These are phyloP conservation scores for Nakazawaea wickerhamii DNA, from an alignment of 805 yeast genomes.

Conservation along the genomic window DNA sequence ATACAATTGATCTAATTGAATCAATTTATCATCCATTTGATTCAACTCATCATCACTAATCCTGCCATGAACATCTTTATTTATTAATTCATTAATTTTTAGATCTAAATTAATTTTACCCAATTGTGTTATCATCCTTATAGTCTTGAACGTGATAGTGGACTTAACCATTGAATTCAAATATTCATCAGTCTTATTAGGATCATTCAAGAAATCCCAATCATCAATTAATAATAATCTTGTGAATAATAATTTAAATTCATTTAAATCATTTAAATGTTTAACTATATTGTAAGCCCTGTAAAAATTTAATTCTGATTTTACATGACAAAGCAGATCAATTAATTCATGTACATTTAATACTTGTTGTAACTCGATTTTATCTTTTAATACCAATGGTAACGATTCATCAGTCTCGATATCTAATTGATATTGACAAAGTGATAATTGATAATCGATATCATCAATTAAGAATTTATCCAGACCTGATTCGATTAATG, in stretches of 20 bases:
- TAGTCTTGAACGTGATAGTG: slow-evolving; percentile 41
- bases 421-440: slow-evolving; percentile 40
- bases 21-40: slow-evolving; percentile 14
- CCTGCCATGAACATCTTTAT: slow-evolving; percentile 11
- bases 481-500: slow-evolving; percentile 41
- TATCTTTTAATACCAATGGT: not conserved
- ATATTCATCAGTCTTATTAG: slow-evolving; percentile 36
- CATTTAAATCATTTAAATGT: slow-evolving; percentile 25
- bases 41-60: slow-evolving; percentile 13
- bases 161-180: slow-evolving; percentile 33
- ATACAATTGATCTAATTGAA: slow-evolving; percentile 16
- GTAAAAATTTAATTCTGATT: slow-evolving; percentile 27
- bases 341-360: slow-evolving; percentile 42
- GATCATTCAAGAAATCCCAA: slow-evolving; percentile 37
- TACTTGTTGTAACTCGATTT: slow-evolving; percentile 21
- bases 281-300: slow-evolving; percentile 48
- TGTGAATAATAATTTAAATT: slow-evolving; percentile 44
- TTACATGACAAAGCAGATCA: slow-evolving; percentile 39
- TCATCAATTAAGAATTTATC: slow-evolving; percentile 27
- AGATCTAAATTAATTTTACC: slow-evolving; percentile 28
- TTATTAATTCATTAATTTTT: slow-evolving; percentile 17
- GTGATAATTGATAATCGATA: slow-evolving; percentile 45
- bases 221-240: slow-evolving; percentile 50
- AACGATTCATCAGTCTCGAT: not conserved
- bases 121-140: slow-evolving; percentile 24